Base-by-base conservation (phyloP, 805 yeast species). In the Zygotorulaspora sp. region DNA sequence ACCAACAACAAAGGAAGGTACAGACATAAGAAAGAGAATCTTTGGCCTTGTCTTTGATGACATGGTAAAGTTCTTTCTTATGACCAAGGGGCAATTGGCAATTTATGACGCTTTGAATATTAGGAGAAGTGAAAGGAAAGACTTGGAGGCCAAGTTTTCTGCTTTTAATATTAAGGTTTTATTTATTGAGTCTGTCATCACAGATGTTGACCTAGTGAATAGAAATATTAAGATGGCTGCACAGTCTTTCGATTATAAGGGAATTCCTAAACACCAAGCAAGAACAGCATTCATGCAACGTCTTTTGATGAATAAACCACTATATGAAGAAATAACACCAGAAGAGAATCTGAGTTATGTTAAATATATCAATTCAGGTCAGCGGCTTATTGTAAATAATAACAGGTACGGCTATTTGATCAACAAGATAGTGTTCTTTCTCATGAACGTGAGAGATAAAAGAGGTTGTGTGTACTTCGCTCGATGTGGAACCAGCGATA, bases 51-150 rank as follows among this genome's bases (percentile, higher is more conserved):
- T 94, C 50, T 59, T 83, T 25, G 64, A 64, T 32, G 97, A 87
- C 56, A 78, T 90, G 59, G 57, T 74, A 38, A 65, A 68, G 16
- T 88, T 84, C 53, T 87, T 86, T 61, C 74, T 75, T 45, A 72
- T 74, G 19, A 86, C 80, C 45, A 77, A 77, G 53, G 97, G 97
- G 8, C 98, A 92, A 64, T 86, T 92, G 21, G 98, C 95, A 4
- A 85, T 92, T 15, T 92, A 85, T 62, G 99, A 92, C 62, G 97
- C 97, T 0, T 83, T 92, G 35, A 92, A 92, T 58, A 95, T 92
- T 5, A 66, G 82, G 32, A 76, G 81, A 14, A 70, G 72, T 35
- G 83, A 81, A 48, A 72, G 99, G 49, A 52, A 69, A 6, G 74
- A 72, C 20, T 62, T 90, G 25, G 74, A 73, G 18, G 69, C 70